These are phyloP conservation scores for Murraya koenigii DNA, from an alignment of 345 rosid species.

Conservation along the genomic window DNA sequence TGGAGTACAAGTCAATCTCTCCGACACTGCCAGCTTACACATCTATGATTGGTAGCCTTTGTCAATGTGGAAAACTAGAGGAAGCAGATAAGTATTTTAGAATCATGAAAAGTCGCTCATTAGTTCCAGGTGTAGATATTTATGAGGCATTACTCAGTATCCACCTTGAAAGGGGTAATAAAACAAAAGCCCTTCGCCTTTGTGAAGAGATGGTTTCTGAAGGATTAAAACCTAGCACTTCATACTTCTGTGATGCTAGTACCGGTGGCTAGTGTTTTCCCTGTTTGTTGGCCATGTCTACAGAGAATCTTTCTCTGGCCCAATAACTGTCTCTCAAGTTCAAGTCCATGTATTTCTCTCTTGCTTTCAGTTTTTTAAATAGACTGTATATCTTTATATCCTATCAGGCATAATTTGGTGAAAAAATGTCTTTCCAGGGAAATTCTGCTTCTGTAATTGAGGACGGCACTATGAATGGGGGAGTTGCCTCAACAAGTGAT, in stretches of 20 bases:
- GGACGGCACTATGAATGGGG: neutral
- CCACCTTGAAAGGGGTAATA: constrained; percentile 28
- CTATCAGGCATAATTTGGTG: neutral
- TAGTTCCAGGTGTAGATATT: constrained; percentile 34
- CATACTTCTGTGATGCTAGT: neutral
- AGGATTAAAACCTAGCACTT: constrained; percentile 28
- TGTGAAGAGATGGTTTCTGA: constrained; percentile 42
- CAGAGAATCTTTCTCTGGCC: neutral
- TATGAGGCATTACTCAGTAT: constrained; percentile 38
- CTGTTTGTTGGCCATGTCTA: neutral
- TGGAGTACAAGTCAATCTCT: constrained; percentile 46
- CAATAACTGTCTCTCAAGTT: neutral
- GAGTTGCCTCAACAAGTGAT: neutral
- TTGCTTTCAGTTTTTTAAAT: neutral
- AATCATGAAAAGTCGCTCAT: constrained; percentile 35
- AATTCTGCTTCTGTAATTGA: neutral
- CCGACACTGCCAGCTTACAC: constrained; percentile 37
- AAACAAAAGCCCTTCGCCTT: constrained; percentile 30
- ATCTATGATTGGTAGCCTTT: constrained; percentile 47
- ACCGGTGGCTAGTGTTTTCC: neutral
- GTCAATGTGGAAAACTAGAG: constrained; percentile 41
- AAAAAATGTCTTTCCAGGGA: neutral
- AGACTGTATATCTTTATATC: neutral
- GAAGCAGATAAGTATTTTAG: constrained; percentile 59
- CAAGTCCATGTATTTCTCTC: neutral